A percentile compares a stretch with the other conserved stretches of the same genome.
Conservation (phyloP, 139 green algal genomes). For the Pleodorina starrii region DNA sequence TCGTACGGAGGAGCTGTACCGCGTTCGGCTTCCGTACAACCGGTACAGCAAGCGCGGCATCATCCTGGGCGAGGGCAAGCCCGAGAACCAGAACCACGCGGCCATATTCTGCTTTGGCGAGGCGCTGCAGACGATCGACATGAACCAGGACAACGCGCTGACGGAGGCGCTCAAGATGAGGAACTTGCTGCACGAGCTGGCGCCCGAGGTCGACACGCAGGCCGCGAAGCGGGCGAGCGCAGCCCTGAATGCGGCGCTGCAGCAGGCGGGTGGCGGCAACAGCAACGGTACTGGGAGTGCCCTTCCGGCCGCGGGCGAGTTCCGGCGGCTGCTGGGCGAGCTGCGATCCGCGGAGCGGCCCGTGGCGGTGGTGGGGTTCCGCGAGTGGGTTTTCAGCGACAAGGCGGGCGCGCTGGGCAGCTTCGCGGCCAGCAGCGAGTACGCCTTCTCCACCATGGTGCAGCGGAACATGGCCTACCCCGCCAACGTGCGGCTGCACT, state of each 20-base stretch:
- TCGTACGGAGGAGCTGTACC: constrained; percentile 52
- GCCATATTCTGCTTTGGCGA: constrained; percentile 83
- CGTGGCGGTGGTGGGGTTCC: constrained; percentile 77
- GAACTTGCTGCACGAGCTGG: constrained; percentile 44
- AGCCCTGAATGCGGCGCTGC: no score
- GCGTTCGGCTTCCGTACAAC: constrained; percentile 77
- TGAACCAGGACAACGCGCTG: constrained; percentile 78
- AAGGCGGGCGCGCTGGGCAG: constrained; percentile 71
- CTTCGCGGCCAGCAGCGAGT: constrained; percentile 83
- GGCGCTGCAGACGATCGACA: constrained; percentile 85
- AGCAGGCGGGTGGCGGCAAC: not conserved
- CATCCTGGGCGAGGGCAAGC: constrained; percentile 88
- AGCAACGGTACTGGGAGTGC: not conserved
- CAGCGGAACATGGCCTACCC: constrained; percentile 85
- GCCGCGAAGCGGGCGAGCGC: not conserved
- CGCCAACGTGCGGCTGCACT: constrained; percentile 21
- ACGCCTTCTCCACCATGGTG: constrained; percentile 88
- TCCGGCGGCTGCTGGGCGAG: not conserved
- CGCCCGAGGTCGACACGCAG: not conserved
- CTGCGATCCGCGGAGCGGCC: constrained; percentile 37
- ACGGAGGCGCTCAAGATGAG: constrained; percentile 89
- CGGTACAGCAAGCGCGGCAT: constrained; percentile 55
- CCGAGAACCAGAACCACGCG: constrained; percentile 92
- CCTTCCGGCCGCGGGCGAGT: not conserved
- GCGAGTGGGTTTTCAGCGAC: constrained; percentile 81